Conservation (phyloP, 2,329 filamentous ascomycete species). For the Claviceps sp. region DNA sequence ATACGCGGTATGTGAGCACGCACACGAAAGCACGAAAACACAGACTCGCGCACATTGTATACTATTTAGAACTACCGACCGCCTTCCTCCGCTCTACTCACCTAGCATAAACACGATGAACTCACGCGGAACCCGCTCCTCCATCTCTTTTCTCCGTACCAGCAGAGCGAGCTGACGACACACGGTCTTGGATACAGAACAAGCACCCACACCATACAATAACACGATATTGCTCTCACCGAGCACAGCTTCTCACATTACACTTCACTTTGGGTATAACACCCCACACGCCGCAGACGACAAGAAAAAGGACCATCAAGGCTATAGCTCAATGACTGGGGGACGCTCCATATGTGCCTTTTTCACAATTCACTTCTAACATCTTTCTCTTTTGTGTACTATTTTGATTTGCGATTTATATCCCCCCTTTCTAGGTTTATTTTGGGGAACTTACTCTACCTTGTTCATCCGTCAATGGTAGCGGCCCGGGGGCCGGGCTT, state of each 20-base stretch:
- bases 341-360: too few relatives aligned
- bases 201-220: background rate
- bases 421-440: too few relatives aligned
- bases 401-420: too few relatives aligned
- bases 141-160: background rate
- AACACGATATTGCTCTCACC: background rate
- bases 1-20: too few relatives aligned
- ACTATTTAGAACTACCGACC: background rate
- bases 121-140: background rate
- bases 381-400: too few relatives aligned
- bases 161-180: background rate
- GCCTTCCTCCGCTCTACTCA: background rate
- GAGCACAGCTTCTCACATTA: too few relatives aligned
- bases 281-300: background rate
- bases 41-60: background rate
- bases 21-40: background rate
- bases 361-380: too few relatives aligned
- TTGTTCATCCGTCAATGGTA: too few relatives aligned
- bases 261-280: background rate
- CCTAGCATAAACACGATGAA: background rate
- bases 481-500: too few relatives aligned
- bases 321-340: too few relatives aligned
- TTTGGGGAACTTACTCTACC: too few relatives aligned
- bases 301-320: too few relatives aligned
- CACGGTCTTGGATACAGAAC: slow-evolving; percentile 4